These are phyloP conservation scores for Cordyceps pruinosa DNA, from an alignment of 2,329 filamentous ascomycete genomes.

Conservation along the genomic window DNA sequence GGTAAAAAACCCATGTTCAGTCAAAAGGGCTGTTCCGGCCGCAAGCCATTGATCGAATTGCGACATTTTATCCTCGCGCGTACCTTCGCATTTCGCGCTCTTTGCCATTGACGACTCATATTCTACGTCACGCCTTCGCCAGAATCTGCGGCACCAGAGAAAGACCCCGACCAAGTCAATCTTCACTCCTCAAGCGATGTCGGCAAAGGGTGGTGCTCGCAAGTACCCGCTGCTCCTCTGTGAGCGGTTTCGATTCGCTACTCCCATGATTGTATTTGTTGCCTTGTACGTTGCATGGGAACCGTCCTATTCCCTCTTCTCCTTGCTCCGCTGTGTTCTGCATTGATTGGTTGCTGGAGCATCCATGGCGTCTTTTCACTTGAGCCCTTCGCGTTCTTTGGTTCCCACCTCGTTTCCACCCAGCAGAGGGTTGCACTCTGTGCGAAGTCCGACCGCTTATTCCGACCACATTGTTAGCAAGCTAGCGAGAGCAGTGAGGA, in stretches of 20 bases:
- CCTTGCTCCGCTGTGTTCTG: neutral
- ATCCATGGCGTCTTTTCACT: neutral
- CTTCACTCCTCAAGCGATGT: too few species aligned
- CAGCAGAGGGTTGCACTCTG: neutral
- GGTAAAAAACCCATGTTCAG: neutral
- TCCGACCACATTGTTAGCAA: neutral
- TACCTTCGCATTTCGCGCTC: too few species aligned
- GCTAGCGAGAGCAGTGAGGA: neutral
- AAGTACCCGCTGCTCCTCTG: neutral
- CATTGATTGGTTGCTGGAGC: too few species aligned
- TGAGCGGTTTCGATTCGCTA: neutral
- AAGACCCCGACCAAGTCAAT: too few species aligned
- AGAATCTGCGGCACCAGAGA: too few species aligned
- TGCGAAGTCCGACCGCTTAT: neutral
- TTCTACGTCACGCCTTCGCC: too few species aligned
- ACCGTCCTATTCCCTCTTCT: neutral
- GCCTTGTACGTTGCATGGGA: slow-evolving; percentile 7
- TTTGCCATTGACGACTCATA: too few species aligned
- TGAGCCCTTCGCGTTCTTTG: neutral
- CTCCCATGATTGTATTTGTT: slow-evolving; percentile 9
- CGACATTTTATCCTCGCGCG: too few species aligned
- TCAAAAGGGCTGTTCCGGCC: neutral
- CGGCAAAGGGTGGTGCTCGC: too few species aligned
- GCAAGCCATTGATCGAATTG: too few species aligned
- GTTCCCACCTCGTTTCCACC: neutral